Evolutionary conservation across 176 grass and related monocot species (phyloP).

Genomic region (Bromus sterilis): DNA sequence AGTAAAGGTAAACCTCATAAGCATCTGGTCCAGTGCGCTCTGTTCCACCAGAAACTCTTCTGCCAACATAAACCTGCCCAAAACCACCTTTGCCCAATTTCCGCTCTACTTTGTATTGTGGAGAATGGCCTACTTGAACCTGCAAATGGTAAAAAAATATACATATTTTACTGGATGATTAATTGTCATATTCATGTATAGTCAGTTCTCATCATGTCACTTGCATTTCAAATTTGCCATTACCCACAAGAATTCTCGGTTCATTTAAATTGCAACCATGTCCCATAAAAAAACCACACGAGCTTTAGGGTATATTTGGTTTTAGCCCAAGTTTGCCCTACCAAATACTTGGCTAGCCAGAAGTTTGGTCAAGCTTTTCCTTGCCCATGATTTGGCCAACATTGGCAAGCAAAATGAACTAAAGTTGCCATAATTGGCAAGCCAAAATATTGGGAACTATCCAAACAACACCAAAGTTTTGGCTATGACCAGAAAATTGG

Average conservation of each 20-base stretch:
- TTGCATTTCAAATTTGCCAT: background rate
- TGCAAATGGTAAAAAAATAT: constrained; percentile 22
- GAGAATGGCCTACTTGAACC: constrained; percentile 93
- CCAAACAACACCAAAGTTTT: no score
- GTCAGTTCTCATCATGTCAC: background rate
- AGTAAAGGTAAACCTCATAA: constrained; percentile 48
- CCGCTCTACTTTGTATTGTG: constrained; percentile 80
- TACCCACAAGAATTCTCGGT: background rate
- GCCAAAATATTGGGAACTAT: background rate
- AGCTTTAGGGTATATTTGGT: background rate
- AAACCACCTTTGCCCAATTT: constrained; percentile 97
- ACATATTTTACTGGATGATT: background rate
- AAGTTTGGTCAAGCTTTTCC: background rate
- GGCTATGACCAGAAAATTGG: no score
- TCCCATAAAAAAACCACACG: background rate
- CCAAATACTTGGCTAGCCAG: background rate
- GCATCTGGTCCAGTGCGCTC: constrained; percentile 73
- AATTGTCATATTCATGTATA: background rate
- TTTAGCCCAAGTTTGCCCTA: background rate
- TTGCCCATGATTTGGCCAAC: background rate
- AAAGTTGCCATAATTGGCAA: background rate
- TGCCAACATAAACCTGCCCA: constrained; percentile 97
- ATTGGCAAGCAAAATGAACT: background rate
- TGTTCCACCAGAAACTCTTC: constrained; percentile 65
- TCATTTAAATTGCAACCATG: background rate